Evolutionary conservation across 768 basidiomycete genomes (phyloP), one percentile per base, ranked within the genome.

Genomic region (Epithele typhae): DNA sequence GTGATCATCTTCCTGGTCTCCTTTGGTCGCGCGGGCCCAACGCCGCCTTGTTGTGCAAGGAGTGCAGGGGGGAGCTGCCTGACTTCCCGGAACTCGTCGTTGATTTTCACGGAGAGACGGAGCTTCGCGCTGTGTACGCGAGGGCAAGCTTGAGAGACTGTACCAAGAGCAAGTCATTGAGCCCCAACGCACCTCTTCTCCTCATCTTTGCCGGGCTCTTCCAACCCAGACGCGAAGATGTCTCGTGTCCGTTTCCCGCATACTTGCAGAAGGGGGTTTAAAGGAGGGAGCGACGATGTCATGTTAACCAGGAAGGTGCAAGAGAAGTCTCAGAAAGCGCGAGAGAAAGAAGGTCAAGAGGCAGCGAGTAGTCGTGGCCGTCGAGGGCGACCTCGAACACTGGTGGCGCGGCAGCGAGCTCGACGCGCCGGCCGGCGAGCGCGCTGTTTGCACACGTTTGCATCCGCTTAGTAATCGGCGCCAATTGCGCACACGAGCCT

Each of bases 61-160:
- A 97, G 69, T 1, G 87, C 80, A 3, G 89, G 66, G 0, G 95
- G 95, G 2, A 98, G 79, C 23, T 84, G 79, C 62, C 87, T 90
- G 61, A 76, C 88, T 62, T 96, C 82, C 38, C 78, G 76, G 65
- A 93, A 99, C 69, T 98, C 95, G 60, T 91, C 82, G 25, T 82
- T 76, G 24, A 97, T 85, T 72, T 96, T 96, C 39, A 88, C 80
- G 3, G 91, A 74, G 27, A 96, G 65, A 27, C 84, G 79, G 38
- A 91, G 64, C 32, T 84, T 77, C n/a, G 82, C 71, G 57, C 90
- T 88, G 46, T 35, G 39, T 32, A 11, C 23, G 47, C 40, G 45
- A 24, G 24, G 5, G 7, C 30, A 7, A 30, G 23, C n/a, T n/a
- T n/a, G 10, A 24, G 9, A 34, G 15, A n/a, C 18, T 33, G 18